Conservation (phyloP, 148 eudicot genomes). For the Cornus kousa region DNA sequence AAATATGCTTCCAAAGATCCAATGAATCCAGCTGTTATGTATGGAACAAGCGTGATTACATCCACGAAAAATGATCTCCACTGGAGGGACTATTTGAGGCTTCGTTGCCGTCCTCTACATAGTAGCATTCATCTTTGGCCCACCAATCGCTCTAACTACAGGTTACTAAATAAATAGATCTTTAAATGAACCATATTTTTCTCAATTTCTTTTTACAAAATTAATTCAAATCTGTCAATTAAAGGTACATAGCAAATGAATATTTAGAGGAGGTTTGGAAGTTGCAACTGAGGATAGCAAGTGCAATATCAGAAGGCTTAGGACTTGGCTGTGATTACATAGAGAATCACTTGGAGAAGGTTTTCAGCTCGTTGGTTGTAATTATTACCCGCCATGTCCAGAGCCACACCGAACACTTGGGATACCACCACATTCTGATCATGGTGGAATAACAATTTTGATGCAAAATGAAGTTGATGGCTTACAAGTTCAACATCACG, state of each 20-base stretch:
- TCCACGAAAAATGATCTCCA: conserved; percentile 6
- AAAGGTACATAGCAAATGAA: too few species aligned
- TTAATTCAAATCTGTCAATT: too few species aligned
- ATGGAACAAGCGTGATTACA: conserved; percentile 23
- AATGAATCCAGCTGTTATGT: conserved; percentile 5
- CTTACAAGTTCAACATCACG: conserved; percentile 15
- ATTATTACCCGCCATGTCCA: conserved; percentile 21
- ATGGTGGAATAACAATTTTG: conserved; percentile 21
- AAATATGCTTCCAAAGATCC: conserved; percentile 16
- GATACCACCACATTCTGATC: conserved; percentile 18
- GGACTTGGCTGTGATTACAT: too few species aligned
- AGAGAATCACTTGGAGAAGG: too few species aligned
- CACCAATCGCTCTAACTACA: conserved; percentile 15
- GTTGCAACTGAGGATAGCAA: too few species aligned
- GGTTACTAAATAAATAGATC: not conserved
- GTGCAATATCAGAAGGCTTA: too few species aligned
- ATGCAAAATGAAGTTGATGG: conserved; percentile 20
- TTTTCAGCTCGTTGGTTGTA: not conserved
- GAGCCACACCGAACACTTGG: conserved; percentile 2
- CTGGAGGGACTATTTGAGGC: conserved; percentile 26
- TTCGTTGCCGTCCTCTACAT: conserved; percentile 8
- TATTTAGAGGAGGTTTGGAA: too few species aligned
- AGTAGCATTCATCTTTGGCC: conserved; percentile 18
- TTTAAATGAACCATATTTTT: too few species aligned
- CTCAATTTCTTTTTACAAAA: too few species aligned